A percentile compares a stretch with the other conserved stretches of the same genome.
These are phyloP conservation scores for Dispira simplex DNA, from an alignment of 192 early-diverging fungal genomes.

Conservation along the genomic window DNA sequence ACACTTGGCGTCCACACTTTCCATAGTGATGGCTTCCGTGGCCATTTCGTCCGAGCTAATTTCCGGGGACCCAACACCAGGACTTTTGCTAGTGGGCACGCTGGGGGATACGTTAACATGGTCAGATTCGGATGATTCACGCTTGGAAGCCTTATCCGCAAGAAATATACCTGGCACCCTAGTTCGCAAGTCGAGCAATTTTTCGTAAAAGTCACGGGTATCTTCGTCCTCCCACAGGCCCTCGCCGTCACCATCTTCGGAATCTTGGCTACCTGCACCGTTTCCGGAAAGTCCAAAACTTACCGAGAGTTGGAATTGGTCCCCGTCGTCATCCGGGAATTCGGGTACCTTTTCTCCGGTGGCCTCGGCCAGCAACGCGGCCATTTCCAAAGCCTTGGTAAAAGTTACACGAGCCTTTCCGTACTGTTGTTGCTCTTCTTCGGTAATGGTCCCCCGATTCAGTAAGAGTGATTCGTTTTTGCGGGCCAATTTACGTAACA, in stretches of 20 bases:
- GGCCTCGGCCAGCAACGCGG: conserved; percentile 45
- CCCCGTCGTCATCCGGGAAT: conserved; percentile 54
- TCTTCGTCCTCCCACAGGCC: conserved; percentile 93
- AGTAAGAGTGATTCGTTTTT: conserved; percentile 69
- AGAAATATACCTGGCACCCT: conserved; percentile 77
- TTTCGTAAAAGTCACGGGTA: conserved; percentile 76
- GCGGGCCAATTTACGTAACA: conserved; percentile 54
- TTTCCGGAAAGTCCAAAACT: neutral
- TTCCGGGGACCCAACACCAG: neutral
- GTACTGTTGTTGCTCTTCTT: conserved; percentile 33
- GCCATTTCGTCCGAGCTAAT: neutral
- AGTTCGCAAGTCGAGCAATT: conserved; percentile 58
- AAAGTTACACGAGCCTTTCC: conserved; percentile 17
- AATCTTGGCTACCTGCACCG: no score
- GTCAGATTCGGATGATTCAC: no score
- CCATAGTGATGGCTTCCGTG: neutral
- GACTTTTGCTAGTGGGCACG: no score
- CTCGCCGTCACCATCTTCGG: conserved; percentile 14
- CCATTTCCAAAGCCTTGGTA: conserved; percentile 19
- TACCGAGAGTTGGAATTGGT: neutral
- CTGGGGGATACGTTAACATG: no score
- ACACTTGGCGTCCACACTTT: neutral
- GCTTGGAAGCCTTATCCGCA: conserved; percentile 14
- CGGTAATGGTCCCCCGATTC: conserved; percentile 59
- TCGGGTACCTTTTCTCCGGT: conserved; percentile 61